These are phyloP conservation scores for Delphinella strobiligena DNA, from an alignment of 2,329 filamentous ascomycete genomes.

Conservation along the genomic window DNA sequence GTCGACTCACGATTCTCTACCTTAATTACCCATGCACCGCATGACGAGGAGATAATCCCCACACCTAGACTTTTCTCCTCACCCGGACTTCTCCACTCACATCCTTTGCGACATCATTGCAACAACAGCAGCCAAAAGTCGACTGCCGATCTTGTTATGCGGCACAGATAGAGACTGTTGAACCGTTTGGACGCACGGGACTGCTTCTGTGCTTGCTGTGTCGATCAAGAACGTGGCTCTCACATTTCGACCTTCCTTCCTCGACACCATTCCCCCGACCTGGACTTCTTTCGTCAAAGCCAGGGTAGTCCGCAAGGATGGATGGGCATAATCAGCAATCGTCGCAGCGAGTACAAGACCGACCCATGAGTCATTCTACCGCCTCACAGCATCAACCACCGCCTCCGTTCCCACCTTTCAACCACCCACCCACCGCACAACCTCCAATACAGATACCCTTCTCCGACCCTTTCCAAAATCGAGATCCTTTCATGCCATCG, in stretches of 20 bases:
- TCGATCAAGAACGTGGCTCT: too few relatives aligned
- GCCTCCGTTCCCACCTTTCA: conserved; percentile 23
- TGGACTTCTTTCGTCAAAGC: too few relatives aligned
- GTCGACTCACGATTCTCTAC: too few relatives aligned
- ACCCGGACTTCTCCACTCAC: background rate
- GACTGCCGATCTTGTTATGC: background rate
- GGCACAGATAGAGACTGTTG: background rate
- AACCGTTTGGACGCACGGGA: background rate
- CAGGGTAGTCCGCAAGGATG: too few relatives aligned
- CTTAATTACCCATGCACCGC: too few relatives aligned
- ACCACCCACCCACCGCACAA: conserved; percentile 20
- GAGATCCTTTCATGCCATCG: conserved; percentile 34
- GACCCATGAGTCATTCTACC: background rate
- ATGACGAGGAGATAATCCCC: too few relatives aligned
- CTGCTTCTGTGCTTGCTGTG: too few relatives aligned
- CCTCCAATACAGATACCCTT: conserved; percentile 33
- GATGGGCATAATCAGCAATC: conserved; percentile 23
- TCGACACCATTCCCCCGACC: background rate
- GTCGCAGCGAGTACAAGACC: conserved; percentile 2
- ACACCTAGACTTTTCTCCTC: too few relatives aligned
- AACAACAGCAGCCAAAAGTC: background rate
- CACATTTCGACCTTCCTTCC: too few relatives aligned
- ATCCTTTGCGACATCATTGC: background rate
- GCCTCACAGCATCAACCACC: conserved; percentile 15
- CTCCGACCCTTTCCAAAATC: conserved; percentile 33